Conservation (phyloP, 805 yeast genomes). For the Wickerhamiella kurtzmanii region DNA sequence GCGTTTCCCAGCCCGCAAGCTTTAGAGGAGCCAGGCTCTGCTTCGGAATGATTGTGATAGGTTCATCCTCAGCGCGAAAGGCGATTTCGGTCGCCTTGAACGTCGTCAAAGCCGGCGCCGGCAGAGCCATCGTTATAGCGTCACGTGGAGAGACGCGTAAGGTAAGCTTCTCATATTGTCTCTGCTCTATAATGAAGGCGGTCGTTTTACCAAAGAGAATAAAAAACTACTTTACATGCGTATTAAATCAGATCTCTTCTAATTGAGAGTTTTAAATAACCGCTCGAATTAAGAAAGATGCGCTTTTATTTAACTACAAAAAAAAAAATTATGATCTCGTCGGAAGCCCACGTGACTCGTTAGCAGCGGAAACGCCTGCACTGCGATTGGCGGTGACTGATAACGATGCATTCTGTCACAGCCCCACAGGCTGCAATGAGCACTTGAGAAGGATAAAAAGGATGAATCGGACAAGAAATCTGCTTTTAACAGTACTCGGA, state of each 20-base stretch:
- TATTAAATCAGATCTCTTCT: no score
- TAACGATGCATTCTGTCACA: not conserved
- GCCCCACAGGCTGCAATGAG: not conserved
- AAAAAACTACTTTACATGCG: no score
- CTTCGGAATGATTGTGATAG: slow-evolving; percentile 63
- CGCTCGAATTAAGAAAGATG: no score
- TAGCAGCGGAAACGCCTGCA: no score
- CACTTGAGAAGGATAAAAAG: not conserved
- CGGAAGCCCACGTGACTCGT: no score
- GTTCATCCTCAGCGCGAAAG: slow-evolving; percentile 73
- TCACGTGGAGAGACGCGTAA: no score
- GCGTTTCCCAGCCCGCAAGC: slow-evolving; percentile 49
- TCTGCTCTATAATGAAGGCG: no score
- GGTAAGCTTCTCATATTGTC: no score
- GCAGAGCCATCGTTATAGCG: slow-evolving; percentile 2
- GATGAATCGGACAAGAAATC: slow-evolving; percentile 28
- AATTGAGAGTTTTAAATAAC: no score
- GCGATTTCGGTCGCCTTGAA: slow-evolving; percentile 43
- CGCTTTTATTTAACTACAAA: no score
- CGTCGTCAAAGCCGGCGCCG: not conserved
- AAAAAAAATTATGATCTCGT: no score
- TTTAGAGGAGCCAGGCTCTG: slow-evolving; percentile 52
- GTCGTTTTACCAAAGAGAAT: no score
- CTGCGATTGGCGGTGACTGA: not conserved
- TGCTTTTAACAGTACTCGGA: slow-evolving; percentile 71